Evolutionary conservation across 2,329 filamentous ascomycete genomes (phyloP), one percentile per base, ranked within the genome.

Genomic region (Nothophaeocryptopus gaeumannii): DNA sequence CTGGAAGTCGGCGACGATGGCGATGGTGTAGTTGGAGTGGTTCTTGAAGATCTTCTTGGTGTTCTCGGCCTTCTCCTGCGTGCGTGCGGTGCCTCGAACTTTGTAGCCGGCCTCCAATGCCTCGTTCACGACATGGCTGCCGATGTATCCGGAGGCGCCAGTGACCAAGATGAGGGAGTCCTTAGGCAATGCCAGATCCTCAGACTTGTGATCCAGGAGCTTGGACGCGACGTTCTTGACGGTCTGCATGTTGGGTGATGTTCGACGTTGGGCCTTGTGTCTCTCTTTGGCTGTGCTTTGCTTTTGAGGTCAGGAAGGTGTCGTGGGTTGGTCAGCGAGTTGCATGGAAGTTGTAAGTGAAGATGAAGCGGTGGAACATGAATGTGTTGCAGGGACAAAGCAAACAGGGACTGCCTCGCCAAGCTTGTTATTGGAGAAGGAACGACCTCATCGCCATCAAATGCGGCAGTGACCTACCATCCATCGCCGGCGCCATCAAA

Each of bases 101-200:
- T 58, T 60, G 58, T 61, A 65, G 20, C 60, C 60, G n/a, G 53
- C 45, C 15, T 51, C 39, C n/a, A 66, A 57, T 2, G 61, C 56
- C 41, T 63, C 58, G 20, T 65, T 59, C n/a, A 59, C 55, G 1
- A 65, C 58, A 47, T 65, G 60, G 2, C 51, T 54, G 32, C 54
- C 64, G 37, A 66, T 61, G 45, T 59, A 63, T 11, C 64, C 62
- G 13, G 58, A 63, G 16, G 58, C 63, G 15, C 64, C 65, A 5
- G 65, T 66, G 13, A 66, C 60, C 8, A 67, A 51, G 39, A 67
- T 55, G 29, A 63, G 59, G 8, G 60, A 61, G 26, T 57, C 62
- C 36, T 55, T 51, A 11, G 61, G 54, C 2, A 66, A 45, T 20
- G 52, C 55, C 2, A 50, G 45, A 10, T 55, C 50, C 16, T 50